These are phyloP conservation scores for Cocos nucifera DNA, from an alignment of 176 grass and related monocot species.

Conservation along the genomic window DNA sequence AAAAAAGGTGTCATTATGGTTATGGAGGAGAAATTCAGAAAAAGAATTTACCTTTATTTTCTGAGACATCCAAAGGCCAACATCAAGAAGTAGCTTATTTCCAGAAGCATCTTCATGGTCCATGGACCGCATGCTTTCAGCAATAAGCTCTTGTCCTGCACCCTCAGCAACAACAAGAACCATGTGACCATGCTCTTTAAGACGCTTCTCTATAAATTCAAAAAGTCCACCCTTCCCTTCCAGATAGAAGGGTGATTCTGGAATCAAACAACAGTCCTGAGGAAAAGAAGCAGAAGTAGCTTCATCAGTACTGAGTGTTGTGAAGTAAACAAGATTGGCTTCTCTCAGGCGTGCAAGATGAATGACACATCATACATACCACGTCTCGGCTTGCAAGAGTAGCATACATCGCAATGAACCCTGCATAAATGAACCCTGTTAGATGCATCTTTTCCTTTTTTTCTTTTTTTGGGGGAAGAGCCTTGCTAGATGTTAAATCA, in stretches of 20 bases:
- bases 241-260: slow-evolving; percentile 78
- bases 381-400: slow-evolving; percentile 97
- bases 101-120: slow-evolving; percentile 81
- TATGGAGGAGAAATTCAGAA: slow-evolving; percentile 2
- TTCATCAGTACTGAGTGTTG: slow-evolving; percentile 1
- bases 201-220: slow-evolving; percentile 66
- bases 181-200: slow-evolving; percentile 92
- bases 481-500: too few species aligned
- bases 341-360: not conserved
- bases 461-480: too few species aligned
- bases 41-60: slow-evolving; percentile 73
- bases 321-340: not conserved
- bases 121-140: slow-evolving; percentile 57
- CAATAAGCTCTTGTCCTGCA: slow-evolving; percentile 89
- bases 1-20: not conserved
- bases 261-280: slow-evolving; percentile 95
- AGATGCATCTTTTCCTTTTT: too few species aligned
- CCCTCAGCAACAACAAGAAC: slow-evolving; percentile 96
- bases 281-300: slow-evolving; percentile 1
- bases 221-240: slow-evolving; percentile 94
- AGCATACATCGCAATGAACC: slow-evolving; percentile 94
- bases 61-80: slow-evolving; percentile 93
- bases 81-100: slow-evolving; percentile 90
- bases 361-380: slow-evolving; percentile 30
- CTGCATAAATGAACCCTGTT: slow-evolving; percentile 31